phyloP scores from a whole-genome alignment of 805 yeast species.

The Metschnikowia matae region DNA sequence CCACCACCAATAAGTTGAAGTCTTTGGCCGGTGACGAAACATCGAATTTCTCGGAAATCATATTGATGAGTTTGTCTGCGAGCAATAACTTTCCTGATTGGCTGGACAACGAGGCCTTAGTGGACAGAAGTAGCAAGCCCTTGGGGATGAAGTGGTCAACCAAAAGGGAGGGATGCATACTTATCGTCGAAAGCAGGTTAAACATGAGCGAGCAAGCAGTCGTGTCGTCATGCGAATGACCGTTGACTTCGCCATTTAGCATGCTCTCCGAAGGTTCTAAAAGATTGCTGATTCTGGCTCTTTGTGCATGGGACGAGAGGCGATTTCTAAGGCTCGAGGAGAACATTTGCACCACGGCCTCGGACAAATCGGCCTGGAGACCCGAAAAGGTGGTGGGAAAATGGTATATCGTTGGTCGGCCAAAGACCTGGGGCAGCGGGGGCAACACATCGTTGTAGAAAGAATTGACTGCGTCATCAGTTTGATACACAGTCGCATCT shows the following conservation, averaged over 20 bases:
- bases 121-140: conserved; percentile 60
- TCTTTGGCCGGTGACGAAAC: conserved; percentile 3
- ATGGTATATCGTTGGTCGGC: conserved; percentile 22
- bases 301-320: conserved; percentile 19
- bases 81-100: conserved; percentile 59
- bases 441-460: conserved; percentile 1
- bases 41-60: conserved; percentile 22
- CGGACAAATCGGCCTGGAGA: conserved; percentile 34
- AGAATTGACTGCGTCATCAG: conserved; percentile 6
- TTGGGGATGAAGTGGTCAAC: conserved; percentile 78
- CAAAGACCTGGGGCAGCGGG: neutral
- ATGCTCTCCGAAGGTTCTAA: conserved; percentile 21
- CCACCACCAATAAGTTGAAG: conserved; percentile 42
- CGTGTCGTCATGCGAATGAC: neutral
- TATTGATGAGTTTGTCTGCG: conserved; percentile 47
- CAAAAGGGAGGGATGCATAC: conserved; percentile 64
- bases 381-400: conserved; percentile 33
- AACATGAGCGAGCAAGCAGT: conserved; percentile 34
- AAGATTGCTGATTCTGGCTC: conserved; percentile 37
- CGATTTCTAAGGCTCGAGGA: conserved; percentile 24
- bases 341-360: conserved; percentile 30
- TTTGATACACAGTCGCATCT: conserved; percentile 18
- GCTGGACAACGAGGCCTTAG: conserved; percentile 49
- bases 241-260: conserved; percentile 1
- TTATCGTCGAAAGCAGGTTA: conserved; percentile 45